Evolutionary conservation across 805 yeast species (phyloP), one percentile per base, ranked within the genome.

Genomic region (Phaffomyces thermotolerans): DNA sequence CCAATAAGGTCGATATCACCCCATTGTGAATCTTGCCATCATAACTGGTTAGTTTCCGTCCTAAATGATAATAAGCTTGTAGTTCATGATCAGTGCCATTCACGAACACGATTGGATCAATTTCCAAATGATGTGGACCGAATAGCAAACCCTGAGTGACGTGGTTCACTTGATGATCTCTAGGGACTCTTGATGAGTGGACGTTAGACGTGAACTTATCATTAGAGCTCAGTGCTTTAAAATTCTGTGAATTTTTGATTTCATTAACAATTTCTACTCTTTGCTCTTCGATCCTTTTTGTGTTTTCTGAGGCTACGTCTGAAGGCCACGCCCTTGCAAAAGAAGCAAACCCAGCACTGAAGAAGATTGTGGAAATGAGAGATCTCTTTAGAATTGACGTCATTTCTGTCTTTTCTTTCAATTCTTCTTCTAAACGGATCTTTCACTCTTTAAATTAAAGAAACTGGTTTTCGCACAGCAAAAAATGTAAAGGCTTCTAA

Each of bases 11-110:
- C 2, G 95, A 74, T 6, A 86, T 63, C 4, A 90, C 70, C 4
- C 97, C 96, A 53, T 84, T 83, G 58, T 88, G 95, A 17, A 91
- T 75, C 41, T 78, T 77, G 1, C 86, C 86, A 39, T 81, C 84
- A 39, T 75, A 76, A 40, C 90, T 86, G 7, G 79, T 69, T 33
- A 89, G 59, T 32, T 73, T 69, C 6, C 66, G 58, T 2, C 96
- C 96, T 33, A 90, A 59, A 54, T 85, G 89, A 52, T 79, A 79
- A 54, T 86, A 80, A 1, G 81, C 78, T 8, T 74, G 71, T 43
- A 85, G 51, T 48, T 79, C 79, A 1, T 78, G 77, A 2, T 68
- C 66, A 25, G 67, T 56, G 17, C 62, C 61, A 52, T 84, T 71
- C 36, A 69, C 54, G 56, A 84, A 81, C 12, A 81, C 70, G 17